phyloP scores from a whole-genome alignment of 2,329 filamentous ascomycete genomes.

The Malbranchea cinnamomea region DNA sequence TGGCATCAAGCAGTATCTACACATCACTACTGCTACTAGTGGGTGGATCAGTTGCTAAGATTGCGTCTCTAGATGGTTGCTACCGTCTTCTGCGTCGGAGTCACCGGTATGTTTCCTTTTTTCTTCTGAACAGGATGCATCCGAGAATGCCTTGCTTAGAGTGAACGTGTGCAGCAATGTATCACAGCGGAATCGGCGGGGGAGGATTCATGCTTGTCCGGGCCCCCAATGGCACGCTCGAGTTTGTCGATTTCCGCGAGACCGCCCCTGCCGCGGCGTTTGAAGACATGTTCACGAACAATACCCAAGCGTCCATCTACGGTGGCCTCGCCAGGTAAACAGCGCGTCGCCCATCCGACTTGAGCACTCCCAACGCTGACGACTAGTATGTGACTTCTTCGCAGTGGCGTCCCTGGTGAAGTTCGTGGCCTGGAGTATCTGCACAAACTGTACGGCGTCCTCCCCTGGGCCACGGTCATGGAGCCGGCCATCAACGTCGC shows the following conservation, averaged over 20 bases:
- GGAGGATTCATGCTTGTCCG: slow-evolving; percentile 83
- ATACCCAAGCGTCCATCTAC: slow-evolving; percentile 49
- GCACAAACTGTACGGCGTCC: slow-evolving; percentile 44
- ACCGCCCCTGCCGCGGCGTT: slow-evolving; percentile 67
- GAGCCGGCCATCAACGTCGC: slow-evolving; percentile 61
- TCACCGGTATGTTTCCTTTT: slow-evolving; percentile 36
- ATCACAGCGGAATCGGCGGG: slow-evolving; percentile 69
- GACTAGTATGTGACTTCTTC: not conserved
- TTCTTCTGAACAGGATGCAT: not conserved
- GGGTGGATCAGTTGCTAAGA: too few species aligned
- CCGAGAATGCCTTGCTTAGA: slow-evolving; percentile 2
- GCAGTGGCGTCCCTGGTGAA: slow-evolving; percentile 42
- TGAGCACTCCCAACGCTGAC: not conserved
- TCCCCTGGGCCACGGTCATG: slow-evolving; percentile 59
- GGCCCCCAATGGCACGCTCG: slow-evolving; percentile 56
- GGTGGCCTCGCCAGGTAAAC: slow-evolving; percentile 53
- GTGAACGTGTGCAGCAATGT: slow-evolving; percentile 38
- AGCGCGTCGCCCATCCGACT: not conserved
- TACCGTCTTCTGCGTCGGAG: slow-evolving; percentile 60
- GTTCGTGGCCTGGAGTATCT: slow-evolving; percentile 65
- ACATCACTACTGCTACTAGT: not conserved
- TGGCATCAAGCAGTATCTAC: not conserved
- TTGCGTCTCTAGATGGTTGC: slow-evolving; percentile 41
- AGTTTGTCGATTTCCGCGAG: slow-evolving; percentile 82
- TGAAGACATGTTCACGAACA: slow-evolving; percentile 71